Evolutionary conservation across 2,329 filamentous ascomycete genomes (phyloP), one percentile per base, ranked within the genome.

Genomic region (Trichoderma afroharzianum): DNA sequence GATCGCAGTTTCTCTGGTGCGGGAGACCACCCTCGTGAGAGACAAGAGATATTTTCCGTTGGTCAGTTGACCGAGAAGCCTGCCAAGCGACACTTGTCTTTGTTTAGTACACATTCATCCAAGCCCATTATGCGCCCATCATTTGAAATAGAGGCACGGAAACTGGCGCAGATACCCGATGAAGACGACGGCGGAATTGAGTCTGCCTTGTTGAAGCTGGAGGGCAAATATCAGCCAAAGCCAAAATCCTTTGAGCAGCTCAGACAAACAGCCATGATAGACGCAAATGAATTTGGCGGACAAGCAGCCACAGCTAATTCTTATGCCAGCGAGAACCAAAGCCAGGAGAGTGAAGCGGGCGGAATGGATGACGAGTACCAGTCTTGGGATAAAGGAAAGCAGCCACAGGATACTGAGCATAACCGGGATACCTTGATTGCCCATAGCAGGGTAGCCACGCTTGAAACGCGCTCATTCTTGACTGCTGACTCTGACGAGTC

Each of bases 171-270:
- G 70, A 93, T 98, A 30, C 94, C 95, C 0, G 95, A 98, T 77
- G 93, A 84, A 18, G 88, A 91, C 73, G 93, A 97, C 77, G 94
- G 94, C 7, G 95, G 95, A 14, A 91, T 98, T 30, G 96, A 98
- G 78, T 94, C 95, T n/a, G 93, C 96, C 0, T 81, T 99, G 64
- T 82, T 95, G 76, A 99, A 98, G 77, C 86, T 99, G 0, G 96
- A 99, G 82, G 96, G 96, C 11, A 95, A 90, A 75, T 96, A 91
- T 76, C 87, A 91, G 78, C 90, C 86, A 75, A 88, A 81, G 75
- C 73, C 59, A 24, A 70, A 43, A 36, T 79, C 0, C 79, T 79
- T 77, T 83, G 14, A 84, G 81, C 26, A 58, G 68, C 57, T 69
- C 26, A 43, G 47, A 68, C 69, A 59, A 33, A 39, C 15, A n/a